phyloP scores from a whole-genome alignment of 106 monocot genomes.

The Platanthera guangdongensis region DNA sequence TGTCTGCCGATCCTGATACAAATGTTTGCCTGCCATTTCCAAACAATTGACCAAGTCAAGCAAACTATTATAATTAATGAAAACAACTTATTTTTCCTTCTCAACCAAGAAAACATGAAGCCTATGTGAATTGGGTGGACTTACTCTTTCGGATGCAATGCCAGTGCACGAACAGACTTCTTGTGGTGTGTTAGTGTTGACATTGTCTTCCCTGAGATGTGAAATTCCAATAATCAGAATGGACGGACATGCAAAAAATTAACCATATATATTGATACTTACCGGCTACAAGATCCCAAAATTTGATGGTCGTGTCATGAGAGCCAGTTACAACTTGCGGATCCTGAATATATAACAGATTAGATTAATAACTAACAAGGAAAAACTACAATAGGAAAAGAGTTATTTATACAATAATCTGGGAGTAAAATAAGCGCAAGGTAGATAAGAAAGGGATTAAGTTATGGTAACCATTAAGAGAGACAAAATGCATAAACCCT shows the following conservation, averaged over 20 bases:
- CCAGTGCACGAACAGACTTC: conserved; percentile 93
- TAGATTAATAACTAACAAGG: neutral
- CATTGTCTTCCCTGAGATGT: conserved; percentile 80
- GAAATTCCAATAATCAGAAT: neutral
- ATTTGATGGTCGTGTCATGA: conserved; percentile 94
- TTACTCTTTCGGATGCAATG: conserved; percentile 90
- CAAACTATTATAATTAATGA: neutral
- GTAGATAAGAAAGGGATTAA: neutral
- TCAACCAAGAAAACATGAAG: neutral
- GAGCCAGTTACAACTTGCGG: conserved; percentile 98
- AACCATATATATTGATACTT: conserved; percentile 7
- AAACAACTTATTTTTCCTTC: neutral
- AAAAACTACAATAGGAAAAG: neutral
- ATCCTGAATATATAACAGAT: conserved; percentile 53
- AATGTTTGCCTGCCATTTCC: conserved; percentile 52
- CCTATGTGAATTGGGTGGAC: conserved; percentile 1
- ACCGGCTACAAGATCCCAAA: conserved; percentile 99
- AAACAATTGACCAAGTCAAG: neutral
- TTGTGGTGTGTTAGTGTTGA: conserved; percentile 90
- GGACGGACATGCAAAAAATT: neutral
- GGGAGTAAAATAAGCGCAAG: neutral
- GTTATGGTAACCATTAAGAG: too few species aligned
- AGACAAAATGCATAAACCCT: too few species aligned
- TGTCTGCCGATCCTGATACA: conserved; percentile 96
- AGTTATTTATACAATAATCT: neutral